Evolutionary conservation across 1,284 basidiomycete genomes (phyloP).

Genomic region (Cutaneotrichosporon dermatis): DNA sequence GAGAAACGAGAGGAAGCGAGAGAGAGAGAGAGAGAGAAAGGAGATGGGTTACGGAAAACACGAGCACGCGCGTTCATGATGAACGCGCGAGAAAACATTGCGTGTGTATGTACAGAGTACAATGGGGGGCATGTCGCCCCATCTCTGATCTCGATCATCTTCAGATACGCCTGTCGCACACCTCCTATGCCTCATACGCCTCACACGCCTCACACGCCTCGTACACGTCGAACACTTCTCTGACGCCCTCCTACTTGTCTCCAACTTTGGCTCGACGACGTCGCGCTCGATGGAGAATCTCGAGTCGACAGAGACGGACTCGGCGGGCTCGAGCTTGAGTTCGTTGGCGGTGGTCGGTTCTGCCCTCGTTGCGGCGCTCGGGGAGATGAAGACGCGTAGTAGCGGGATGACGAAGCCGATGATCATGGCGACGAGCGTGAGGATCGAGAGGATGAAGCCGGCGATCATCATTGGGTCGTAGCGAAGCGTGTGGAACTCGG

Average conservation of each 20-base stretch:
- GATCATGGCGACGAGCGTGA: conserved; percentile 17
- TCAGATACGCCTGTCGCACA: too few species aligned
- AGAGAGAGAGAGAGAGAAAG: too few species aligned
- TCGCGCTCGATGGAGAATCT: not conserved
- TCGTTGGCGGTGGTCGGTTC: conserved; percentile 18
- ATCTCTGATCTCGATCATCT: too few species aligned
- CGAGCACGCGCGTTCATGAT: too few species aligned
- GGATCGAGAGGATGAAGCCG: conserved; percentile 23
- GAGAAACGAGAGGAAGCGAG: too few species aligned
- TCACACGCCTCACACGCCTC: too few species aligned
- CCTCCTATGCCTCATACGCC: too few species aligned
- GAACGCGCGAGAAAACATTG: too few species aligned
- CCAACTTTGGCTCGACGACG: not conserved
- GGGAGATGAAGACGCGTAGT: conserved; percentile 20
- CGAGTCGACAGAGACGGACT: not conserved
- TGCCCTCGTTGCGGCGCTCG: conserved; percentile 19
- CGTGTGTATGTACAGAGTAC: too few species aligned
- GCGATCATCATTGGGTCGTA: conserved; percentile 27
- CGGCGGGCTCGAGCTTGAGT: conserved; percentile 15
- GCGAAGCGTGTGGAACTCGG: conserved; percentile 24
- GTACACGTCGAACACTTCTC: not conserved
- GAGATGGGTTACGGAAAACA: too few species aligned
- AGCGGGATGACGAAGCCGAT: conserved; percentile 22
- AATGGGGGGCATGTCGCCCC: too few species aligned
- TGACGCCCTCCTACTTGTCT: not conserved